phyloP scores from a whole-genome alignment of 2,329 filamentous ascomycete species.

The Trichoderma simmonsii region DNA sequence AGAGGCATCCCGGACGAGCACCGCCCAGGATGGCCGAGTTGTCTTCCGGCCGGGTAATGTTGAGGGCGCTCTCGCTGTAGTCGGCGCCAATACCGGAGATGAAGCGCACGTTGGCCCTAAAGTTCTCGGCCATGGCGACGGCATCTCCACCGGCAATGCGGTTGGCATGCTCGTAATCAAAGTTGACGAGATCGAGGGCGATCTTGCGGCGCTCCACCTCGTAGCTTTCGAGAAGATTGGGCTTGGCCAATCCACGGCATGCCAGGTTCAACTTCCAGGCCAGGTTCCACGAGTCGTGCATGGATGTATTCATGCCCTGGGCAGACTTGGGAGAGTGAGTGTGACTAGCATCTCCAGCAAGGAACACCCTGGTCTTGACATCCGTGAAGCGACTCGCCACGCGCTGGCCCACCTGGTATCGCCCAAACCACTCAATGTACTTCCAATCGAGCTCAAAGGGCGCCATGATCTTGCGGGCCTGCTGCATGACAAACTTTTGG shows the following conservation, averaged over 20 bases:
- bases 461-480: conserved; percentile 60
- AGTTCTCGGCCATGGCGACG: conserved; percentile 63
- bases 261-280: conserved; percentile 55
- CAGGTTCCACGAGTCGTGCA: conserved; percentile 61
- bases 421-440: conserved; percentile 56
- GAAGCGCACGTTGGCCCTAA: conserved; percentile 67
- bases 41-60: conserved; percentile 36
- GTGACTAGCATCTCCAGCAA: conserved; percentile 64
- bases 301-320: conserved; percentile 70
- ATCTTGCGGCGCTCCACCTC: conserved; percentile 53
- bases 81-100: conserved; percentile 70
- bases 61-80: conserved; percentile 51
- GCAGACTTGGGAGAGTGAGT: conserved; percentile 58
- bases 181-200: conserved; percentile 63
- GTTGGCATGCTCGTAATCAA: conserved; percentile 58
- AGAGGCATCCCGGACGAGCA: conserved; percentile 51
- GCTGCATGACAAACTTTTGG: conserved; percentile 58
- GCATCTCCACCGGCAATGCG: conserved; percentile 61
- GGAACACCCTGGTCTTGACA: conserved; percentile 58
- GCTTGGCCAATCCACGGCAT: conserved; percentile 41
- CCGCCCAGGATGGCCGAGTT: conserved; percentile 43
- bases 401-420: conserved; percentile 63
- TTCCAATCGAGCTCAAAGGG: conserved; percentile 66
- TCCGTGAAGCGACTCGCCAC: conserved; percentile 56
- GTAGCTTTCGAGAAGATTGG: conserved; percentile 48